Evolutionary conservation across 345 rosid species (phyloP), one percentile per base, ranked within the genome.

Genomic region (sweet orange (Citrus sinensis)): DNA sequence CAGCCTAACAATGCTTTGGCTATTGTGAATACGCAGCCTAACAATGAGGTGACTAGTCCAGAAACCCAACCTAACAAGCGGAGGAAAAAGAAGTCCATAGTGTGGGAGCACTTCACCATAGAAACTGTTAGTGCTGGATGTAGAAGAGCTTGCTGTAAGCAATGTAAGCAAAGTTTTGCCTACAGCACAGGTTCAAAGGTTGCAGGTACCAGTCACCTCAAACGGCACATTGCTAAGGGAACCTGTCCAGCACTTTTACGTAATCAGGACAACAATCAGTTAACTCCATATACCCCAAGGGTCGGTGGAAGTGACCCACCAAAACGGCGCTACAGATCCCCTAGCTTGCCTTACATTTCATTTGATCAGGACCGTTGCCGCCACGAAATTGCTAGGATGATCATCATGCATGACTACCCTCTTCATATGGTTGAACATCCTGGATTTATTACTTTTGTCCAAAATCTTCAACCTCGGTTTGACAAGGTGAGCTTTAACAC

Each of bases 161-260:
- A 87, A 73, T 95, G 99, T 92, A 95, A 90, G 77, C 97, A 93
- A 85, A 95, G 96, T 81, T 95, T 95, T 87, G 98, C 98, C n/a
- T 95, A 95, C 71, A 93, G 99, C 85, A 92, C 91, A 2, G 99
- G 99, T 71, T 83, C 92, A 1, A 93, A 95, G 82, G 99, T 95
- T 6, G 97, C 98, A 71, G 98, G 99, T 19, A 95, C 99, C 54
- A 93, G 98, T 81, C 99, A 93, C 83, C 97, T 93, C 58, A 93
- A 95, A 70, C 97, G 99, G 35, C 96, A 93, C 83, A 91, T 95
- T 71, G 94, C 91, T 7, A 95, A 92, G 80, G 99, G 98, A 71
- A 88, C 94, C 51, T 95, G 99, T 80, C 89, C 88, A 49, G 92
- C 94, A 25, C 87, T 92, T 58, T 49, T 76, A 27, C 94, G 92